These are phyloP conservation scores for Glomus cerebriforme DNA, from an alignment of 192 early-diverging fungal genomes.

Conservation along the genomic window DNA sequence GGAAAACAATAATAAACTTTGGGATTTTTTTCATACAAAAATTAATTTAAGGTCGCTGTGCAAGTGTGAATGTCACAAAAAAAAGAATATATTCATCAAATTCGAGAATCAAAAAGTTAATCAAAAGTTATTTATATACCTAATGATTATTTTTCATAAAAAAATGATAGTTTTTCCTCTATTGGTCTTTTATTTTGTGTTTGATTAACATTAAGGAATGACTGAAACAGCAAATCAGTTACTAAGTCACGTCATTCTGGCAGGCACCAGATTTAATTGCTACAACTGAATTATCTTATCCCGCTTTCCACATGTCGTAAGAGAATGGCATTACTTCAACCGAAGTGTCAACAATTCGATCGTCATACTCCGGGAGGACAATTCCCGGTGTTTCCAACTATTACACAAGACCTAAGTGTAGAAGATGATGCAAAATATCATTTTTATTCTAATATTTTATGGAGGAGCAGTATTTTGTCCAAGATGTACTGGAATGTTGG, in stretches of 20 bases:
- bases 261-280: background rate
- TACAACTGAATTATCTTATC: slow-evolving; percentile 1
- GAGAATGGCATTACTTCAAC: too few species aligned
- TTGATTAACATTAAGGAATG: background rate
- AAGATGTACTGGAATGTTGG: background rate
- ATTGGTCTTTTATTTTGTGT: background rate
- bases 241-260: background rate
- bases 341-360: too few species aligned
- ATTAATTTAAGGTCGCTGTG: too few species aligned
- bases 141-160: too few species aligned
- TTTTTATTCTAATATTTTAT: background rate
- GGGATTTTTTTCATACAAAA: too few species aligned
- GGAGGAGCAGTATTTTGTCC: background rate
- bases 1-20: too few species aligned
- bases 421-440: background rate
- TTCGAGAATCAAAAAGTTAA: too few species aligned
- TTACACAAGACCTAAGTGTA: background rate
- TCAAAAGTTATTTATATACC: too few species aligned
- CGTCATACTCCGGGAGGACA: background rate
- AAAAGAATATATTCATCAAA: too few species aligned
- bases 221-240: slow-evolving; percentile 3
- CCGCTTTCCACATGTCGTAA: background rate
- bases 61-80: too few species aligned
- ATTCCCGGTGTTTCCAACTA: background rate
- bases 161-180: background rate